Evolutionary conservation across 2,329 filamentous ascomycete species (phyloP), one percentile per base, ranked within the genome.

Genomic region (Pyrenochaeta sp.): DNA sequence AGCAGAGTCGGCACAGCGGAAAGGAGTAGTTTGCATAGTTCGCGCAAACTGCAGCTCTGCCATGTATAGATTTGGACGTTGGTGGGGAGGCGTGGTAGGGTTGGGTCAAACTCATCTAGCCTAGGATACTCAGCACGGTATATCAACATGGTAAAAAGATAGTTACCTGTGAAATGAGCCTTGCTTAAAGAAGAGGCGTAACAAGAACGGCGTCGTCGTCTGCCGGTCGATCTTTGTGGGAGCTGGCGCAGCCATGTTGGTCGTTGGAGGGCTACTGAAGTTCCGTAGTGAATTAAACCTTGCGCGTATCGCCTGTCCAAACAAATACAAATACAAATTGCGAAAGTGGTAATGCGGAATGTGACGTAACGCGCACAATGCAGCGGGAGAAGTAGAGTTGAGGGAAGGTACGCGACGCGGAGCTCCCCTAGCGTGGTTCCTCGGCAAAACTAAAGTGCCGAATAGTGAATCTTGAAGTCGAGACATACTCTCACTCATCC

Each of bases 41-140:
- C 93, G 65, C 85, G 83, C 25, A 98, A 85, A 2, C 91, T 92
- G 79, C 91, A 94, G 69, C 86, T 88, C 55, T 88, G 85, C 91
- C 92, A 96, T 56, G 93, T 93, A 82, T 97, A 93, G 69, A 97
- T 89, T 61, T 91, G 85, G 27, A 96, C 82, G 74, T 90, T 86
- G 7, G 89, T 81, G 5, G 89, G 81, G 24, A 91, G 84, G 50
- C 85, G 79, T 22, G 86, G 73, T 66, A 86, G 77, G 27, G 75
- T 71, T 28, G 80, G 77, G 45, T 76, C 73, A 75, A 95, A 92
- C 65, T 94, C 91, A 58, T 91, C 87, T 34, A 88, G 85, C 64
- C 90, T 91, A 30, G 39, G 65, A 9, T 2, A 19, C 27, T 67
- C 34, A 62, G 59, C 24, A 49, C n/a, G 2, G 2, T 25, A 19